These are phyloP conservation scores for Erodium texanum DNA, from an alignment of 441 rosid genomes.

Conservation along the genomic window DNA sequence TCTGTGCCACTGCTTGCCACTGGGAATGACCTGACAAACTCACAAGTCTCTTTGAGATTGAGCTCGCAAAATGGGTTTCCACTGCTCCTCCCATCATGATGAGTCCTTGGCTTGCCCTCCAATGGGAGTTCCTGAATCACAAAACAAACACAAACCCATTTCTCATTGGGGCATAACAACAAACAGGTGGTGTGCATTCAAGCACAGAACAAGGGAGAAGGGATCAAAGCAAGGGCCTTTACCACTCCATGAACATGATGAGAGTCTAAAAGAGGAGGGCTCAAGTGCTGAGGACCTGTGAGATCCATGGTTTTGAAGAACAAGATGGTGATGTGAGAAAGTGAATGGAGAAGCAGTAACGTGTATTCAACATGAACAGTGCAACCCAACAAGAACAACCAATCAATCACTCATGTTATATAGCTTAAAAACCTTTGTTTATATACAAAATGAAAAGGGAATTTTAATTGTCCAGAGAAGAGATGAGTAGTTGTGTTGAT, in stretches of 20 bases:
- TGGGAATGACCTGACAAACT: conserved; percentile 65
- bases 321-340: conserved; percentile 22
- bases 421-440: too few species aligned
- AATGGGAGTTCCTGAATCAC: conserved; percentile 30
- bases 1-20: conserved; percentile 20
- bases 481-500: conserved; percentile 23
- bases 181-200: too few species aligned
- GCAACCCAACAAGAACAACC: background rate
- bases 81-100: conserved; percentile 33
- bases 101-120: conserved; percentile 33
- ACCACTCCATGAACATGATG: conserved; percentile 35
- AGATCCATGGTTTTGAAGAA: conserved; percentile 43
- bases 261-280: background rate
- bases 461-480: too few species aligned
- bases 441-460: too few species aligned
- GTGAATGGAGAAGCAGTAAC: conserved; percentile 20
- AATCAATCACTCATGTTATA: background rate
- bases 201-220: conserved; percentile 9
- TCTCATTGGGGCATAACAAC: conserved; percentile 7
- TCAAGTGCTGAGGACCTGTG: conserved; percentile 38
- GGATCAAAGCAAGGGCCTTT: conserved; percentile 16
- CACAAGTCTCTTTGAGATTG: conserved; percentile 62
- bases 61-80: conserved; percentile 60
- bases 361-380: background rate
- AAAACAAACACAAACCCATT: conserved; percentile 17